phyloP scores from a whole-genome alignment of 2,329 filamentous ascomycete species.

The Colletotrichum sp. region DNA sequence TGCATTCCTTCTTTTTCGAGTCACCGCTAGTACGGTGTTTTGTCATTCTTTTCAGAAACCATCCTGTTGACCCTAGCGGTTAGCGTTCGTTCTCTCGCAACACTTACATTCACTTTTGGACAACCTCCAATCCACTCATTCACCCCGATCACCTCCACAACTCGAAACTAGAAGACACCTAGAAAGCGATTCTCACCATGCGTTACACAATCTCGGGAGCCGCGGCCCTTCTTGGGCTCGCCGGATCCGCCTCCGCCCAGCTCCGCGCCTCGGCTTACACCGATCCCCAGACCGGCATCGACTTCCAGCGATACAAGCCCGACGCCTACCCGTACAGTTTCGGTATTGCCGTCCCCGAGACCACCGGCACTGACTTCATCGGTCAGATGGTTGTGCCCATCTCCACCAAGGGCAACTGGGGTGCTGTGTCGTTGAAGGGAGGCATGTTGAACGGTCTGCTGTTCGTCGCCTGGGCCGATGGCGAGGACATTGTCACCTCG shows the following conservation, averaged over 20 bases:
- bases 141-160: not conserved
- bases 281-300: constrained; percentile 50
- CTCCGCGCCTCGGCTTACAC: constrained; percentile 35
- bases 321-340: constrained; percentile 44
- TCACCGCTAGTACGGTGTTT: constrained; percentile 17
- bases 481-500: constrained; percentile 39
- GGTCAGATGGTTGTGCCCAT: constrained; percentile 51
- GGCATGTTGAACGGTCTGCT: constrained; percentile 54
- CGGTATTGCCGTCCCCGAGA: constrained; percentile 56
- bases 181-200: constrained; percentile 5
- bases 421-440: constrained; percentile 50
- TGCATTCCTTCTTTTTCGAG: constrained; percentile 9
- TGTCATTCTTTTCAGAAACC: constrained; percentile 5
- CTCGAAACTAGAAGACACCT: not conserved
- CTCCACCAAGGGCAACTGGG: constrained; percentile 47
- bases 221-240: constrained; percentile 25
- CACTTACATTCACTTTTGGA: not conserved
- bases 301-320: constrained; percentile 16
- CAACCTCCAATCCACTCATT: not conserved
- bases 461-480: constrained; percentile 54
- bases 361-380: constrained; percentile 56
- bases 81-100: constrained; percentile 6
- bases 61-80: constrained; percentile 10
- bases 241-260: constrained; percentile 27
- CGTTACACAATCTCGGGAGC: constrained; percentile 13